These are phyloP conservation scores for Panicum hallii DNA, from an alignment of 202 grass and related monocot species.

Conservation along the genomic window DNA sequence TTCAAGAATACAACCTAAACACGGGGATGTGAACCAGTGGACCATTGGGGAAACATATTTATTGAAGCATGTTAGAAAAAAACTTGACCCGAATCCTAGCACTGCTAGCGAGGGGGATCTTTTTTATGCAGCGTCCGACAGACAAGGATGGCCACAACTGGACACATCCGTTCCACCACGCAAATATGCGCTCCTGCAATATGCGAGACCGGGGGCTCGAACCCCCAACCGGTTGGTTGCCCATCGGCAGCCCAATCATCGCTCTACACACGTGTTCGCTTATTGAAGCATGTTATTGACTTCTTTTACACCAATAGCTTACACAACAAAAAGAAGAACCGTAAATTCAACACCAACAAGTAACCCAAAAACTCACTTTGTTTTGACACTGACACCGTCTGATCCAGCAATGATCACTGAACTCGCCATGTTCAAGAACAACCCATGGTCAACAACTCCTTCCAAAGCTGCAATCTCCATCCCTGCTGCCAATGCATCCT, in stretches of 20 bases:
- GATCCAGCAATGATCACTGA: conserved; percentile 94
- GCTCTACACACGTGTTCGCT: no score
- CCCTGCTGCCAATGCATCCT: conserved; percentile 78
- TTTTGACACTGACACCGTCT: conserved; percentile 79
- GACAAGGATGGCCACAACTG: no score
- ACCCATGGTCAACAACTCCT: conserved; percentile 92
- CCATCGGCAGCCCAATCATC: no score
- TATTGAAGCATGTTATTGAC: conserved; percentile 47
- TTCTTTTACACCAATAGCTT: conserved; percentile 54
- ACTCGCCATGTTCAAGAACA: conserved; percentile 94
- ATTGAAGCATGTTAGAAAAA: conserved; percentile 47
- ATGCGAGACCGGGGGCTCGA: no score
- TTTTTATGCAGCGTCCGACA: no score
- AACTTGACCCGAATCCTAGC: no score
- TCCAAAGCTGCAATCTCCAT: conserved; percentile 77
- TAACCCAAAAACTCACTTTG: conserved; percentile 61
- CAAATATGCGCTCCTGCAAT: no score
- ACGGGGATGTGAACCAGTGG: background rate
- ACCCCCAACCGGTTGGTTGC: no score
- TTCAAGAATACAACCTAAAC: conserved; percentile 8
- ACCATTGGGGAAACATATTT: conserved; percentile 34
- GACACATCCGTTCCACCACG: no score
- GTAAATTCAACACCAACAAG: conserved; percentile 38
- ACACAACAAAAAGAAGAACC: conserved; percentile 45
- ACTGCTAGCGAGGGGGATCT: no score